These are phyloP conservation scores for Quercus suber DNA, from an alignment of 306 rosid genomes.

Conservation along the genomic window DNA sequence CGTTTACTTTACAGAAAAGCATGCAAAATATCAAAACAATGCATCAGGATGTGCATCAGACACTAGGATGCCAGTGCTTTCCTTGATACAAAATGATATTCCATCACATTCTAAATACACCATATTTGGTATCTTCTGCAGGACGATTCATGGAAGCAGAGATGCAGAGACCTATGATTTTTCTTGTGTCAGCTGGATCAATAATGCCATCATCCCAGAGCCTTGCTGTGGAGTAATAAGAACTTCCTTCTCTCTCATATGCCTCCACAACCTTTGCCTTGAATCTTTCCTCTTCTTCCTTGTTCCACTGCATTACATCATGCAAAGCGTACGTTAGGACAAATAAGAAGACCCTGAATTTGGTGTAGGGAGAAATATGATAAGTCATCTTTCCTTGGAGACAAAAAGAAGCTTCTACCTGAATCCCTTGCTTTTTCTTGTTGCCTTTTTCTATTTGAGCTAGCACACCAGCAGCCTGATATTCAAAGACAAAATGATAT, in stretches of 20 bases:
- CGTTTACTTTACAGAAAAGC: not conserved
- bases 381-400: not conserved
- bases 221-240: slow-evolving; percentile 92
- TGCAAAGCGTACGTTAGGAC: not conserved
- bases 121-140: slow-evolving; percentile 69
- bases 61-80: not conserved
- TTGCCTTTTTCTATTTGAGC: slow-evolving; percentile 81
- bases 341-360: slow-evolving; percentile 9
- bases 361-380: not conserved
- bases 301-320: slow-evolving; percentile 58
- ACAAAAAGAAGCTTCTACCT: slow-evolving; percentile 40
- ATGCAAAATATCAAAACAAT: not conserved
- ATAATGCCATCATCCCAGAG: slow-evolving; percentile 94
- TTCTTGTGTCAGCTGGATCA: slow-evolving; percentile 97
- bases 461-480: slow-evolving; percentile 94
- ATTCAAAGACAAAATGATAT: slow-evolving; percentile 7
- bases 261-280: slow-evolving; percentile 74
- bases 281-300: slow-evolving; percentile 86
- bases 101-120: slow-evolving; percentile 86
- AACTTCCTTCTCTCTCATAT: slow-evolving; percentile 81
- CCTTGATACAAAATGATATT: slow-evolving; percentile 9
- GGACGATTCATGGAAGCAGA: slow-evolving; percentile 75
- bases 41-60: slow-evolving; percentile 6
- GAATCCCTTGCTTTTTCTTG: slow-evolving; percentile 88
- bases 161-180: slow-evolving; percentile 64